Evolutionary conservation across 2,329 filamentous ascomycete genomes (phyloP).

Genomic region (Cucurbitaria berberidis): DNA sequence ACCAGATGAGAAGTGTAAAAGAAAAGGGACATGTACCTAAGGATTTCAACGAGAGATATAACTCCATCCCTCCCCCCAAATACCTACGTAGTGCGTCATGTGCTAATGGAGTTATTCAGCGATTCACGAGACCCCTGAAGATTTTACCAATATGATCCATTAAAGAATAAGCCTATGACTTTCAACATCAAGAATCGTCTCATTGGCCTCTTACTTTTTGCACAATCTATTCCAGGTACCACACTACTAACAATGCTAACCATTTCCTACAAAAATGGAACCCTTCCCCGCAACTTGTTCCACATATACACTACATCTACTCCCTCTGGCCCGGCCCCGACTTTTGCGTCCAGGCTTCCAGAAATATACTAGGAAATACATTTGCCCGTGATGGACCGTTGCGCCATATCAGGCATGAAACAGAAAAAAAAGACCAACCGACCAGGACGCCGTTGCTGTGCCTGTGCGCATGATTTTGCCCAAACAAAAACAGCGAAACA

Average conservation of each 20-base stretch:
- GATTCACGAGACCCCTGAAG: too few species aligned
- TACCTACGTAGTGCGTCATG: too few species aligned
- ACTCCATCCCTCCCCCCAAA: too few species aligned
- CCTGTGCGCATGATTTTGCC: neutral
- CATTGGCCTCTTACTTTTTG: neutral
- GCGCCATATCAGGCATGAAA: neutral
- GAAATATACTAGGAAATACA: neutral
- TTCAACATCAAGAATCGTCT: too few species aligned
- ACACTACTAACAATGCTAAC: neutral
- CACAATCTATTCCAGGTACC: slow-evolving; percentile 2
- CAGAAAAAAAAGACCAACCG: neutral
- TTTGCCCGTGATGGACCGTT: neutral
- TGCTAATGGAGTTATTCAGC: too few species aligned
- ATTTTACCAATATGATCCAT: too few species aligned
- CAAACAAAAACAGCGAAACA: too few species aligned
- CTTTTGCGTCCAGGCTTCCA: neutral
- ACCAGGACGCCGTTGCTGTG: slow-evolving; percentile 1
- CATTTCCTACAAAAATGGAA: neutral
- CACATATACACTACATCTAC: neutral
- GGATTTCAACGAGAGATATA: too few species aligned
- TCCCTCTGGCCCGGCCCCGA: neutral
- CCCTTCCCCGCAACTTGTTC: neutral
- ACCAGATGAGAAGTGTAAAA: too few species aligned
- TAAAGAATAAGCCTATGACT: too few species aligned
- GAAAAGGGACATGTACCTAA: too few species aligned